Base-by-base conservation (phyloP, 129 eudicot species). In the Arctium minus region DNA sequence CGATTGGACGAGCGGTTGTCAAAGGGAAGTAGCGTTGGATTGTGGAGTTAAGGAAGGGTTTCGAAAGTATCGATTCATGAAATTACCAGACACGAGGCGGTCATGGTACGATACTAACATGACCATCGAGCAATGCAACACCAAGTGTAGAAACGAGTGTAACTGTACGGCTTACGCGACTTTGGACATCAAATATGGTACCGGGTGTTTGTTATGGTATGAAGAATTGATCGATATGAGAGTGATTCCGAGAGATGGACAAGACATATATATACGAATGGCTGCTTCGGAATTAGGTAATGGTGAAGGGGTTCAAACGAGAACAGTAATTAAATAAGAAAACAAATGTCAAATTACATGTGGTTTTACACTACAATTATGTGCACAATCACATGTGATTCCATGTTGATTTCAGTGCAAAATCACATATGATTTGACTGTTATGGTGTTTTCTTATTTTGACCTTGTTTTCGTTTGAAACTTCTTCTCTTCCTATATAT, bases 151-250 rank as follows among this genome's bases (percentile, higher is more conserved):
- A 67, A 50, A 4, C 1, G 80, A 86, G 32, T 86, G 89, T 53
- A 70, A 73, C 18, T 87, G 87, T 83, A 70, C 82, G 32, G 90
- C 85, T 62, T 87, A 83, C 62, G 50, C 90, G 0, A 76, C 78
- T 76, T 30, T 84, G 72, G 74, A 82, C 13, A 31, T 74, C 8
- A 35, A 72, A 29, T 12, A 76, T 8, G 53, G 78, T 13, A 79
- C 8, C 11, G 89, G 89, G 3, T 87, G 89, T 69, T 73, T 86
- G 64, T 27, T 62, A 32, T 86, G 89, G 89, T 70, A 78, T 29
- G 80, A 65, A 2, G 74, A 73, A 6, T 8, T 86, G 73, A 30
- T 83, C 32, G 89, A 87, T 75, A 29, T 87, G 3, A 70, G 83
- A 44, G 42, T 48, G 4, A 42, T 53, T 11, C 73, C 27, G 0